phyloP scores from a whole-genome alignment of 1,284 basidiomycete genomes.

The Leucoagaricus sp. region DNA sequence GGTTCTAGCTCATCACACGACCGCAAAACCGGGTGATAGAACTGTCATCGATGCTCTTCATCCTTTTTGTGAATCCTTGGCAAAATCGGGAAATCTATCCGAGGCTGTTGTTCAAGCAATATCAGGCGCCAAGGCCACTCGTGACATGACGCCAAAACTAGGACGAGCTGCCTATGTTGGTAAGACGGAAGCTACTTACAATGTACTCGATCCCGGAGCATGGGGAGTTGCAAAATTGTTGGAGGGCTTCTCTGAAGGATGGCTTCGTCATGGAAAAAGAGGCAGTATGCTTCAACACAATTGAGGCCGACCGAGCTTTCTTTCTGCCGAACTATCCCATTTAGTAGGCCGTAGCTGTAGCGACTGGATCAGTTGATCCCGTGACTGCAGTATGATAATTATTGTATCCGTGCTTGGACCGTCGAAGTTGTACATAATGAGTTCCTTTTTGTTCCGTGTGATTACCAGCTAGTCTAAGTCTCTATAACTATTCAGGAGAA shows the following conservation, averaged over 20 bases:
- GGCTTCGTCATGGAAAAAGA: background rate
- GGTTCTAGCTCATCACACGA: constrained; percentile 45
- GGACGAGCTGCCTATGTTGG: constrained; percentile 54
- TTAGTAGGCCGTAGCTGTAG: too few species aligned
- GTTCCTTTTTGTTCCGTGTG: too few species aligned
- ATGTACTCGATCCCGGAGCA: constrained; percentile 52
- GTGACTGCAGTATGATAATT: too few species aligned
- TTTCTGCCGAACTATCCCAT: too few species aligned
- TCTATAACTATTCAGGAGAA: too few species aligned
- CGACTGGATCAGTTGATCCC: too few species aligned
- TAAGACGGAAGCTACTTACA: constrained; percentile 17
- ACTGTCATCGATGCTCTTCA: constrained; percentile 54
- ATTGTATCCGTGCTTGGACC: too few species aligned
- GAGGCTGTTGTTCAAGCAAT: constrained; percentile 39
- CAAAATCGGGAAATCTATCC: constrained; percentile 26
- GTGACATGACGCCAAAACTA: constrained; percentile 45
- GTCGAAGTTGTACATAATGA: too few species aligned
- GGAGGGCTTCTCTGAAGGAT: constrained; percentile 30
- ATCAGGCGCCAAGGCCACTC: constrained; percentile 48
- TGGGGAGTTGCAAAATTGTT: constrained; percentile 48
- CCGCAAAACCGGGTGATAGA: constrained; percentile 53
- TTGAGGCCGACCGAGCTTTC: too few species aligned
- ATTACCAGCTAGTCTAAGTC: too few species aligned
- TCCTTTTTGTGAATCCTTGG: constrained; percentile 45
- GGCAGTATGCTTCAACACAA: too few species aligned